A percentile compares a stretch with the other conserved stretches of the same genome.
Conservation (phyloP, 1,139 yeast species). For the Geotrichum restrictum region DNA sequence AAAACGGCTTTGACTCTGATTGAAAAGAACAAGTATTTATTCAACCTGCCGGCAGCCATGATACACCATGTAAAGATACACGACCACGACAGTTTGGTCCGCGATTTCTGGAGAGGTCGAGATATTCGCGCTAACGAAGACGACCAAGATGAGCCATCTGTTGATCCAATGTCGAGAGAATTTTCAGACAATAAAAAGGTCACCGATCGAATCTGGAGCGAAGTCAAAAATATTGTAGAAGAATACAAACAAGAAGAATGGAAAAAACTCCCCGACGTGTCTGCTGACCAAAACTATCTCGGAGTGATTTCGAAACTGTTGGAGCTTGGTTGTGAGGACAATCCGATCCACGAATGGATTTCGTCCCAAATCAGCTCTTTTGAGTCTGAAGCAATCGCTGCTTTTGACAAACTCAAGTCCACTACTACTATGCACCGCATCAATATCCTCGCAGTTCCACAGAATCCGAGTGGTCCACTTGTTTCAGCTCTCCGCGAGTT, state of each 20-base stretch:
- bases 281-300: slow-evolving; percentile 48
- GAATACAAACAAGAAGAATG: slow-evolving; percentile 63
- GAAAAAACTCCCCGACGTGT: slow-evolving; percentile 49
- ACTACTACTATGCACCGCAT: slow-evolving; percentile 37
- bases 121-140: slow-evolving; percentile 36
- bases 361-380: slow-evolving; percentile 46
- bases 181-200: slow-evolving; percentile 29
- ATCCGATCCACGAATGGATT: slow-evolving; percentile 64
- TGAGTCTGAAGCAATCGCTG: slow-evolving; percentile 41
- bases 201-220: slow-evolving; percentile 57
- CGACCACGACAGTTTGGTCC: slow-evolving; percentile 67
- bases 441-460: slow-evolving; percentile 33
- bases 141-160: slow-evolving; percentile 19
- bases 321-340: slow-evolving; percentile 56
- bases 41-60: slow-evolving; percentile 67
- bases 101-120: slow-evolving; percentile 62
- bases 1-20: slow-evolving; percentile 59
- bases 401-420: slow-evolving; percentile 38
- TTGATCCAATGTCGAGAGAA: slow-evolving; percentile 13
- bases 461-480: slow-evolving; percentile 27
- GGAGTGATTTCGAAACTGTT: slow-evolving; percentile 55
- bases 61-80: slow-evolving; percentile 51
- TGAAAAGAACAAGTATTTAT: slow-evolving; percentile 57
- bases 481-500: slow-evolving; percentile 24
- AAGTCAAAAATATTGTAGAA: slow-evolving; percentile 61